Conservation (phyloP, 2,329 filamentous ascomycete species). For the Zymoseptoria crescenta region DNA sequence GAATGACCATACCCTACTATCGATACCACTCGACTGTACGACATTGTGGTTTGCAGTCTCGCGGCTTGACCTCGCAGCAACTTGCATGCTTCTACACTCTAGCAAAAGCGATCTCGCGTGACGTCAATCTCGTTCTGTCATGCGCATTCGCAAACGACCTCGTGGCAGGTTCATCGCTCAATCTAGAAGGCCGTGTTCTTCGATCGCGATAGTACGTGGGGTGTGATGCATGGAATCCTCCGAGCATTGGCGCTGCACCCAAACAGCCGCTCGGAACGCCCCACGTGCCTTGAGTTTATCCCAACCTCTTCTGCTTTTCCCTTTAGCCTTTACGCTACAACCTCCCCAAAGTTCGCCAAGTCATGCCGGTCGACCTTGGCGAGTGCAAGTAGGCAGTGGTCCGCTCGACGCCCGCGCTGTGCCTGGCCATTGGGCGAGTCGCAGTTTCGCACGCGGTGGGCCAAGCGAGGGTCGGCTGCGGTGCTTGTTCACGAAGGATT, state of each 20-base stretch:
- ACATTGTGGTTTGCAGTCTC: too few relatives aligned
- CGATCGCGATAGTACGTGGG: background rate
- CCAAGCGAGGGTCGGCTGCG: background rate
- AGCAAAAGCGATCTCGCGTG: background rate
- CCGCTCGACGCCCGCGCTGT: background rate
- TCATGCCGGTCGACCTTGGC: conserved; percentile 2
- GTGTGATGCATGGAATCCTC: background rate
- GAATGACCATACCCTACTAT: background rate
- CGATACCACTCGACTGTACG: background rate
- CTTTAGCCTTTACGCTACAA: background rate
- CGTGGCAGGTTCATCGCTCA: background rate
- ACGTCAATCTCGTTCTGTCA: background rate
- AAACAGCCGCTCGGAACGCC: background rate
- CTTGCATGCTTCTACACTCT: background rate
- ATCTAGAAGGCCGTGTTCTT: background rate
- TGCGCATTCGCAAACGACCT: background rate
- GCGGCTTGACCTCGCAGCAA: background rate
- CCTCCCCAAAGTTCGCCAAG: conserved; percentile 2
- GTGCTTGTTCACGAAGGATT: background rate
- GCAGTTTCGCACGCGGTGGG: background rate
- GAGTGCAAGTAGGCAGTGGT: background rate
- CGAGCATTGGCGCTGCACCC: background rate
- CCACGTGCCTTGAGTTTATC: background rate
- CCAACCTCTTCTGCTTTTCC: background rate
- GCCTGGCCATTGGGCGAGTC: background rate